A percentile compares a stretch with the other conserved stretches of the same genome.
phyloP scores from a whole-genome alignment of 805 yeast species.

The Cyberlindnera nakhonratchasimensis region DNA sequence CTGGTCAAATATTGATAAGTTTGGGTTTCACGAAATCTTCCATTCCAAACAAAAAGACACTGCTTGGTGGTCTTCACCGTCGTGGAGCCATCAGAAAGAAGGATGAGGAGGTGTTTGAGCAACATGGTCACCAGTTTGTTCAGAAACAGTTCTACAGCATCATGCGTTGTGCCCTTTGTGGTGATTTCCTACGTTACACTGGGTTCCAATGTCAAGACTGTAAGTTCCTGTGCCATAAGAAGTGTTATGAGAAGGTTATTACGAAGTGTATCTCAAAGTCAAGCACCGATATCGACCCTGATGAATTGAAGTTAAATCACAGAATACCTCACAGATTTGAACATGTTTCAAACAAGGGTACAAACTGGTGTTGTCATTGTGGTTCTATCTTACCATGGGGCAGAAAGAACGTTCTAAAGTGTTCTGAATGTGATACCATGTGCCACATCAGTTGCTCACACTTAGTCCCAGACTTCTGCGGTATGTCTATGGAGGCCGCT shows the following conservation, averaged over 20 bases:
- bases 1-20: slow-evolving; percentile 81
- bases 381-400: slow-evolving; percentile 97
- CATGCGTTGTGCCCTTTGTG: slow-evolving; percentile 97
- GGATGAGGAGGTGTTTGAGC: slow-evolving; percentile 84
- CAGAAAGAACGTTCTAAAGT: slow-evolving; percentile 84
- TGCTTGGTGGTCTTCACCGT: slow-evolving; percentile 74
- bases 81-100: slow-evolving; percentile 97
- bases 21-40: slow-evolving; percentile 75
- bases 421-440: slow-evolving; percentile 91
- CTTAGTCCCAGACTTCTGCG: slow-evolving; percentile 96
- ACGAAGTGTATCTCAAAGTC: slow-evolving; percentile 81
- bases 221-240: slow-evolving; percentile 74
- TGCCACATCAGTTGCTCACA: slow-evolving; percentile 92
- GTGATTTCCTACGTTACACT: slow-evolving; percentile 86
- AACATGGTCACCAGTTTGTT: slow-evolving; percentile 95
- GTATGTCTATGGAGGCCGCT: slow-evolving; percentile 97
- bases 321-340: slow-evolving; percentile 96
- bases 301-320: slow-evolving; percentile 83
- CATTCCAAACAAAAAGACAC: slow-evolving; percentile 41
- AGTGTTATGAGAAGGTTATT: slow-evolving; percentile 75
- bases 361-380: slow-evolving; percentile 99
- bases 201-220: slow-evolving; percentile 87
- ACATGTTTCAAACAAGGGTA: slow-evolving; percentile 87
- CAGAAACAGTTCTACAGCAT: slow-evolving; percentile 93
- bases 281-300: slow-evolving; percentile 63